Conservation (phyloP, 768 basidiomycete genomes). For the Psilocybe sp. region DNA sequence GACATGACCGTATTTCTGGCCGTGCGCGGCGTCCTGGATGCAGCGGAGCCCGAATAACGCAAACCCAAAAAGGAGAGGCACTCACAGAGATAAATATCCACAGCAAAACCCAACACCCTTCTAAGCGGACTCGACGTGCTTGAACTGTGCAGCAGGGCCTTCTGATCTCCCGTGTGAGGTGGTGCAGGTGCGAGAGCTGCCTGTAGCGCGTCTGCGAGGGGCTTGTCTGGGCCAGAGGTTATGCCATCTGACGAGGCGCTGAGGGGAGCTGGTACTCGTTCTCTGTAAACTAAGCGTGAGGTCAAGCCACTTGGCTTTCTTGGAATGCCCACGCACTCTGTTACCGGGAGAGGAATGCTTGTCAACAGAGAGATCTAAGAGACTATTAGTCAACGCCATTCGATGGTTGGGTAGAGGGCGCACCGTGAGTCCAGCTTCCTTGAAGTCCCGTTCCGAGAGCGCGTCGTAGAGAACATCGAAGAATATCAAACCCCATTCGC, state of each 20-base stretch:
- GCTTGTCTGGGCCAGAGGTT: neutral
- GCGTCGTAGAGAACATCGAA: constrained; percentile 75
- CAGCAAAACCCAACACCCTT: constrained; percentile 27
- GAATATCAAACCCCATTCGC: constrained; percentile 83
- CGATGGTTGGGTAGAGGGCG: constrained; percentile 9
- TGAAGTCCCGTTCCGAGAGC: constrained; percentile 58
- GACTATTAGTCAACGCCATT: neutral
- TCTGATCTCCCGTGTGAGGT: neutral
- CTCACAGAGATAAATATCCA: constrained; percentile 60
- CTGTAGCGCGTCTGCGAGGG: constrained; percentile 5
- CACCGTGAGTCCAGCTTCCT: constrained; percentile 51
- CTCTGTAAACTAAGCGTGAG: neutral
- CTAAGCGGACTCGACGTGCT: constrained; percentile 3
- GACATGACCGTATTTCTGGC: too few relatives aligned
- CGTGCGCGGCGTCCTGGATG: too few relatives aligned
- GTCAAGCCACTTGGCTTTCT: constrained; percentile 10
- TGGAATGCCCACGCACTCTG: too few relatives aligned
- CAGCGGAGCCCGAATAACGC: neutral
- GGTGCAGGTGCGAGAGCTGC: constrained; percentile 5
- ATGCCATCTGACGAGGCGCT: neutral
- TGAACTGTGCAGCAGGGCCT: neutral
- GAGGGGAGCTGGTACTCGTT: neutral
- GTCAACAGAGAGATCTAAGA: constrained; percentile 24
- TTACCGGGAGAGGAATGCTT: neutral
- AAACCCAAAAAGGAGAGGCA: constrained; percentile 5